Base-by-base conservation (phyloP, 805 yeast genomes). In the Starmerella khaoyaiensis region DNA sequence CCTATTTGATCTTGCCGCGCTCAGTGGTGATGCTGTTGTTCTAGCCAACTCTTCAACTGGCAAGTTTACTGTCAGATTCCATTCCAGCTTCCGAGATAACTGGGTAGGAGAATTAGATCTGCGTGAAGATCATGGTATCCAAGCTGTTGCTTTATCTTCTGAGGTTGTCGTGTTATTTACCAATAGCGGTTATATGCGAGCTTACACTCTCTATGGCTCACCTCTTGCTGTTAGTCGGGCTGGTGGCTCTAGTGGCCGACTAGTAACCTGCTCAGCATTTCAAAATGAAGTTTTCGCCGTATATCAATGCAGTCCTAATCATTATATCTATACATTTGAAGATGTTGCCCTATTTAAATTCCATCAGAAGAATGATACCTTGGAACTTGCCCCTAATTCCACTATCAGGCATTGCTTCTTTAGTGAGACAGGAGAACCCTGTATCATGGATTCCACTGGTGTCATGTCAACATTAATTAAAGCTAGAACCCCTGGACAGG, bases 341-440 rank as follows among this genome's bases (percentile, higher is more conserved):
- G 69, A 67, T 58, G 64, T 55, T 42, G 57, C 57, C 56, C 56
- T 59, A 18, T 62, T 58, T 31, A 68, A 61, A 37, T 42, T 47
- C n/a, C 48, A 46, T 28, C 64, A 61, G 41, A 50, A 50, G 41
- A 49, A 38, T 48, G 63, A 49, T 36, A 44, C 37, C 4, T 42
- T 55, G 26, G 64, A 54, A 23, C 45, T 52, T 67, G 61, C 50
- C 59, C 61, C 44, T 19, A 35, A 54, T 35, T 32, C 39, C 9
- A 28, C 12, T 12, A 57, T 79, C 46, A 72, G 71, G 45, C 77
- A 86, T 2, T 55, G 81, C n/a, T 84, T 90, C 52, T 90, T 87
- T 63, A 78, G 82, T 29, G 76, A 76, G 31, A 76, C 71, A 50
- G 94, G 94, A 16, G 96, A 87, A 56, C 98, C 98, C 1, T 79